These are phyloP conservation scores for Tephrocybe sp. DNA, from an alignment of 768 basidiomycete genomes.

Conservation along the genomic window DNA sequence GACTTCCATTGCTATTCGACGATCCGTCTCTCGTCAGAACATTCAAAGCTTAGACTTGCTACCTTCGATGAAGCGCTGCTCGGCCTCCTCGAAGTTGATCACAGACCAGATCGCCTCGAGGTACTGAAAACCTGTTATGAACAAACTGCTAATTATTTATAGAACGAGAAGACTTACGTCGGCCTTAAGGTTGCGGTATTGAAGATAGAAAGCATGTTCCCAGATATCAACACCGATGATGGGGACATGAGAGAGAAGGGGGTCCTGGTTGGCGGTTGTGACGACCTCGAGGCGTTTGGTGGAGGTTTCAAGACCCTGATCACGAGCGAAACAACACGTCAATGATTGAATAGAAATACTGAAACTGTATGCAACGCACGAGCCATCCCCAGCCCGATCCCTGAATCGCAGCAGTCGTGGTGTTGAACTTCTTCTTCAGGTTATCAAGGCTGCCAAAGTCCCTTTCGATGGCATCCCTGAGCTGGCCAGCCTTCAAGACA, in stretches of 20 bases:
- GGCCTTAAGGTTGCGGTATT: constrained; percentile 93
- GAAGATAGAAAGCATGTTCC: constrained; percentile 96
- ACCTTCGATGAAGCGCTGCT: constrained; percentile 38
- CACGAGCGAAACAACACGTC: neutral
- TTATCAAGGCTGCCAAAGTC: constrained; percentile 70
- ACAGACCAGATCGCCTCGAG: constrained; percentile 88
- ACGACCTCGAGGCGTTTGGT: constrained; percentile 77
- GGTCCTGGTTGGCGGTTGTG: constrained; percentile 97
- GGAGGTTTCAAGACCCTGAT: constrained; percentile 65
- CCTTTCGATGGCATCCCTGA: constrained; percentile 61
- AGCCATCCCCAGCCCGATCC: constrained; percentile 98
- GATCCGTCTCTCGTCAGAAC: neutral
- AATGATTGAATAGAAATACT: neutral
- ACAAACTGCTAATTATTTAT: neutral
- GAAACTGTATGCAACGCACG: constrained; percentile 43
- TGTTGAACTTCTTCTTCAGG: constrained; percentile 80
- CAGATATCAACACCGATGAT: constrained; percentile 93
- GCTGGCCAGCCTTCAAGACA: constrained; percentile 53
- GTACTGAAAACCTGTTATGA: constrained; percentile 51
- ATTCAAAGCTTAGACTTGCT: constrained; percentile 20
- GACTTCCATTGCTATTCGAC: no score
- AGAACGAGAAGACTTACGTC: constrained; percentile 57
- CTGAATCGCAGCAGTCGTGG: constrained; percentile 82
- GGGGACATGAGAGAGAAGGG: constrained; percentile 70
- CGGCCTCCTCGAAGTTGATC: constrained; percentile 87